These are phyloP conservation scores for Cyberlindnera xylosilytica DNA, from an alignment of 805 yeast species.

Conservation along the genomic window DNA sequence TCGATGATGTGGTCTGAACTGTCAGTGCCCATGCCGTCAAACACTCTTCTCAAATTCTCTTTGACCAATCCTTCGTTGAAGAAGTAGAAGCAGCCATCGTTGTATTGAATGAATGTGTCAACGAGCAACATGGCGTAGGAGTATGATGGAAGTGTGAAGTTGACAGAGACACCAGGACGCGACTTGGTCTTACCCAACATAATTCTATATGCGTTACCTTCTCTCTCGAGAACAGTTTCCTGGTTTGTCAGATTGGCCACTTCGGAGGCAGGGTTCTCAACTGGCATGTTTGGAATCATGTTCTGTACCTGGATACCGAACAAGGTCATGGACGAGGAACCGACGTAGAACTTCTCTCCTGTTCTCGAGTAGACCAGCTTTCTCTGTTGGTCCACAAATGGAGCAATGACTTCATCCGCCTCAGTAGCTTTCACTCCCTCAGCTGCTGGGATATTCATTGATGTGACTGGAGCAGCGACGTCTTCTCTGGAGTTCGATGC, in stretches of 20 bases:
- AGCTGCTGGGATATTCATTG: not conserved
- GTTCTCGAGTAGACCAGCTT: constrained; percentile 70
- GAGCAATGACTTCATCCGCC: constrained; percentile 51
- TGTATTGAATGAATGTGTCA: constrained; percentile 73
- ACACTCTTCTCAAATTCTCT: constrained; percentile 59
- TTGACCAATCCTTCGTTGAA: constrained; percentile 80
- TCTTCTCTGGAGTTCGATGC: constrained; percentile 21
- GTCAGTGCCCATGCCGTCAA: constrained; percentile 39
- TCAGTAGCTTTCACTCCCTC: not conserved
- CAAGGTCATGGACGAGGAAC: constrained; percentile 79
- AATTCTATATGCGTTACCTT: constrained; percentile 73
- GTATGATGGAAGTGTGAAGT: constrained; percentile 71
- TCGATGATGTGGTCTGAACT: constrained; percentile 57
- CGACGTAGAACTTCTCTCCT: constrained; percentile 73
- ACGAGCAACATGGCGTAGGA: constrained; percentile 72
- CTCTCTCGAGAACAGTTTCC: constrained; percentile 66
- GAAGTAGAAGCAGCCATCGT: constrained; percentile 82
- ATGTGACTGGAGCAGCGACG: not conserved
- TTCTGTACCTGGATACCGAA: constrained; percentile 77
- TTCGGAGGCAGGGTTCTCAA: constrained; percentile 23
- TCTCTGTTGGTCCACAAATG: constrained; percentile 69
- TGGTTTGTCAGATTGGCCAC: constrained; percentile 23
- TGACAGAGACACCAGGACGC: constrained; percentile 64
- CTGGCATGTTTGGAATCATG: constrained; percentile 36
- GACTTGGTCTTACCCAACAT: constrained; percentile 66